A percentile compares a stretch with the other conserved stretches of the same genome.
phyloP scores from a whole-genome alignment of 2,329 filamentous ascomycete species.

The Epichloe scottii region DNA sequence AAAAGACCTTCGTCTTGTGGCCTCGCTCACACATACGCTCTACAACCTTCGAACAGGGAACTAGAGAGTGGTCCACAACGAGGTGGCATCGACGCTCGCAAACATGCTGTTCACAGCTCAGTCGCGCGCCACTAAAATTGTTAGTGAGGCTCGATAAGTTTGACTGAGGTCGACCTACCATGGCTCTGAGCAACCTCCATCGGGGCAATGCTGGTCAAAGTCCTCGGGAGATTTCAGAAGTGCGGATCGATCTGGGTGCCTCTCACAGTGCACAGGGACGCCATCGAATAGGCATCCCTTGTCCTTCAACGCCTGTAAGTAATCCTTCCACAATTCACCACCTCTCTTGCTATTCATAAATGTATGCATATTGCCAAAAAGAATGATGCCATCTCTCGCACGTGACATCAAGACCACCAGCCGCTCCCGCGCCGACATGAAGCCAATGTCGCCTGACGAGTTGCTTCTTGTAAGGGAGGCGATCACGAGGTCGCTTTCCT shows the following conservation, averaged over 20 bases:
- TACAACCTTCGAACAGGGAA: constrained; percentile 24
- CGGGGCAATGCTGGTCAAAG: constrained; percentile 50
- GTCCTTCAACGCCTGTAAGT: constrained; percentile 27
- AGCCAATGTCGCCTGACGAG: constrained; percentile 50
- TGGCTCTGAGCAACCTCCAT: constrained; percentile 52
- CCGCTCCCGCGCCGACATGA: constrained; percentile 52
- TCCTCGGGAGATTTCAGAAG: constrained; percentile 38
- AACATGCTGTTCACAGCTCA: constrained; percentile 45
- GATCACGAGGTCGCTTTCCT: constrained; percentile 63
- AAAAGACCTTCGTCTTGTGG: constrained; percentile 38
- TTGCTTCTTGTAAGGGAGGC: constrained; percentile 58
- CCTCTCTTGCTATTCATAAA: constrained; percentile 31
- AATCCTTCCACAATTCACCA: constrained; percentile 15
- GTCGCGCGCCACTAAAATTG: constrained; percentile 32
- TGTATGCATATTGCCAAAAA: constrained; percentile 58
- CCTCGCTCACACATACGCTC: constrained; percentile 31
- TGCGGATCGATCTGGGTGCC: constrained; percentile 37
- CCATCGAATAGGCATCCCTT: constrained; percentile 44
- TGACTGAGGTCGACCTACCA: no score
- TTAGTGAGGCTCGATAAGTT: no score
- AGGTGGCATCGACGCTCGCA: constrained; percentile 53
- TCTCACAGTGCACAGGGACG: constrained; percentile 45
- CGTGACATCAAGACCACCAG: constrained; percentile 59
- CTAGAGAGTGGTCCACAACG: constrained; percentile 41
- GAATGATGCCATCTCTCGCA: constrained; percentile 51